Evolutionary conservation across 148 eudicot genomes (phyloP).

Genomic region (Chenopodium suecicum): DNA sequence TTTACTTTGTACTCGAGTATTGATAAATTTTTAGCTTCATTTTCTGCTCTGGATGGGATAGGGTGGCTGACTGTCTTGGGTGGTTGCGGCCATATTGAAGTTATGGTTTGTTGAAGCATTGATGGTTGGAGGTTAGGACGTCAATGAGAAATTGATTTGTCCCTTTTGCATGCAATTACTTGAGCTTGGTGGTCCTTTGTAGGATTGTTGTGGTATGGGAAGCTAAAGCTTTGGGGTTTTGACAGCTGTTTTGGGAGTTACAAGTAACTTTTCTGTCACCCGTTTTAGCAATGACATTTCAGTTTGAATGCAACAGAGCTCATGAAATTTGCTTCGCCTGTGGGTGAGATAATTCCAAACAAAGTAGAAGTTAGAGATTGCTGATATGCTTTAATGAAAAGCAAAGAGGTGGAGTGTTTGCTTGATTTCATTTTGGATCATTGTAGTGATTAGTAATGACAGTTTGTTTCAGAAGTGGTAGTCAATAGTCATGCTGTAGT

Average conservation of each 20-base stretch:
- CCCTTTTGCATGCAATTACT: constrained; percentile 26
- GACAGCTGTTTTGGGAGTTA: constrained; percentile 1
- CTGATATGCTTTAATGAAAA: not conserved
- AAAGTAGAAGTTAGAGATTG: not conserved
- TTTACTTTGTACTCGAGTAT: not conserved
- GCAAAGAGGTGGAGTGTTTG: not conserved
- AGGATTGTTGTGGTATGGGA: not conserved
- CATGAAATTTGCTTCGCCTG: not conserved
- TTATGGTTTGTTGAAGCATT: constrained; percentile 11
- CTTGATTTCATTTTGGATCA: not conserved
- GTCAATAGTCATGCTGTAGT: not conserved
- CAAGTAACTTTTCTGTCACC: not conserved
- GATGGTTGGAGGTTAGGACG: not conserved
- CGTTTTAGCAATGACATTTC: not conserved
- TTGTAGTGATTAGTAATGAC: not conserved
- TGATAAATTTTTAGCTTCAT: not conserved
- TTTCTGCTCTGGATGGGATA: not conserved
- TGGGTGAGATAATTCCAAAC: not conserved
- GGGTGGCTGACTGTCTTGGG: not conserved
- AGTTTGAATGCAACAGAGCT: not conserved
- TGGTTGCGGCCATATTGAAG: not conserved
- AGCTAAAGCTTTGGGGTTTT: not conserved
- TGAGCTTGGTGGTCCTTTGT: constrained; percentile 28
- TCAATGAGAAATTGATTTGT: not conserved
- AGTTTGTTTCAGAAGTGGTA: not conserved